A percentile compares a stretch with the other conserved stretches of the same genome.
These are phyloP conservation scores for Blastobotrys muscicola DNA, from an alignment of 805 yeast genomes.

Conservation along the genomic window DNA sequence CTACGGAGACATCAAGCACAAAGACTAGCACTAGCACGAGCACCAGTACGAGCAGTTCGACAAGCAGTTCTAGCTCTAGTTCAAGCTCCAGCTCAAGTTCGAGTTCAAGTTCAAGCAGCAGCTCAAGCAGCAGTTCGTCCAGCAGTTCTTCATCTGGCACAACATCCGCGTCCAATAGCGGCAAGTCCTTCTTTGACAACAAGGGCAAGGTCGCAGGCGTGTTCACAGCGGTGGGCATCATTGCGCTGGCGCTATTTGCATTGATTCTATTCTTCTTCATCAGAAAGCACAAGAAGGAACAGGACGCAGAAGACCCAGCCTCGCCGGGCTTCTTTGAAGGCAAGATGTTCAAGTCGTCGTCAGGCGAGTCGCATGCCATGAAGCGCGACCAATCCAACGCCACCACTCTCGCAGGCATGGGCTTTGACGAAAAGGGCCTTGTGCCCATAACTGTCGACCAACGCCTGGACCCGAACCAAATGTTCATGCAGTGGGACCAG, in stretches of 20 bases:
- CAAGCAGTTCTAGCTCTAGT: conserved; percentile 6
- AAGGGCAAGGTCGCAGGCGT: conserved; percentile 82
- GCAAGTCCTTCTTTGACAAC: conserved; percentile 47
- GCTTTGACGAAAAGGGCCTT: conserved; percentile 23
- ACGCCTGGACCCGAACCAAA: conserved; percentile 48
- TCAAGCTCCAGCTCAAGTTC: conserved; percentile 12
- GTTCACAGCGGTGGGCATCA: conserved; percentile 69
- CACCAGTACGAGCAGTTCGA: conserved; percentile 4
- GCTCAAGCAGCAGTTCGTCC: conserved; percentile 5
- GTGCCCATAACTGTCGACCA: conserved; percentile 41
- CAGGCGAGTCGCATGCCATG: conserved; percentile 2
- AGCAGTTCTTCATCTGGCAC: conserved; percentile 2
- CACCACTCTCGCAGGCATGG: conserved; percentile 14
- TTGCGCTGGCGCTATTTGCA: conserved; percentile 37
- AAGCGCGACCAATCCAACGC: conserved; percentile 13
- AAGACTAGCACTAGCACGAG: conserved; percentile 13
- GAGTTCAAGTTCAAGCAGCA: conserved; percentile 6
- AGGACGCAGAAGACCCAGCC: conserved; percentile 12
- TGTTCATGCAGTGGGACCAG: conserved; percentile 40
- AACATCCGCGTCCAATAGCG: conserved; percentile 4
- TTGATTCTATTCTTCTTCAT: conserved; percentile 38
- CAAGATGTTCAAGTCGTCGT: conserved; percentile 1
- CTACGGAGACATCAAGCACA: conserved; percentile 11
- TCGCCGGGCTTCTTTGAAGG: conserved; percentile 4
- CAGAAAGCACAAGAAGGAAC: conserved; percentile 17